A percentile compares a stretch with the other conserved stretches of the same genome.
These are phyloP conservation scores for Phytophthora ramorum DNA, from an alignment of 352 stramenopile genomes.

Conservation along the genomic window DNA sequence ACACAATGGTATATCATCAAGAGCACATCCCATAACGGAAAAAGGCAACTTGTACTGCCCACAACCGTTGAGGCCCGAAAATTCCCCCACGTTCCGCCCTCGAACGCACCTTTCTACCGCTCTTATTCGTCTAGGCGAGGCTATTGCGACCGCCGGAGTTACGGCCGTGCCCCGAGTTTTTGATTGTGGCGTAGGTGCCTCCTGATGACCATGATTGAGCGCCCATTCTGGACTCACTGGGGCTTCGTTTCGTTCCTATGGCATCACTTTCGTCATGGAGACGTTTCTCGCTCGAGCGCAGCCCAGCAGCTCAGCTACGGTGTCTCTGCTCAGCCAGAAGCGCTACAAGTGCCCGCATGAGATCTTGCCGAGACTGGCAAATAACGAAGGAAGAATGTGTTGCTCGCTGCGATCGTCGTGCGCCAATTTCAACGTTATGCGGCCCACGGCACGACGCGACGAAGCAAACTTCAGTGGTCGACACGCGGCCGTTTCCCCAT, in stretches of 20 bases:
- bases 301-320: background rate
- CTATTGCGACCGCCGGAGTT: slow-evolving; percentile 12
- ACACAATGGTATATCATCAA: slow-evolving; percentile 2
- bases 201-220: no score
- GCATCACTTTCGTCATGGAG: slow-evolving; percentile 10
- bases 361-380: background rate
- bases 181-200: slow-evolving; percentile 9
- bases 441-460: background rate
- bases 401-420: slow-evolving; percentile 18
- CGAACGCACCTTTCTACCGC: background rate
- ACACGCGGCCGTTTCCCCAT: slow-evolving; percentile 5
- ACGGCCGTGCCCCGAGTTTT: background rate
- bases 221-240: no score
- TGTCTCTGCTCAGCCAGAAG: background rate
- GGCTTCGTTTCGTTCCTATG: no score
- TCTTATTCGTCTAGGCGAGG: slow-evolving; percentile 21
- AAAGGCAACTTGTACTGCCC: slow-evolving; percentile 6
- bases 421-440: slow-evolving; percentile 18
- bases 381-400: slow-evolving; percentile 19
- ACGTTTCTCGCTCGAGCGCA: slow-evolving; percentile 7
- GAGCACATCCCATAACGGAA: slow-evolving; percentile 10
- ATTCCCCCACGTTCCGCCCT: slow-evolving; percentile 20
- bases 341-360: background rate
- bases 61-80: slow-evolving; percentile 5
- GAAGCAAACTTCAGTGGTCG: slow-evolving; percentile 26